Conservation (phyloP, 1,284 basidiomycete genomes). For the Pholiota adiposa region DNA sequence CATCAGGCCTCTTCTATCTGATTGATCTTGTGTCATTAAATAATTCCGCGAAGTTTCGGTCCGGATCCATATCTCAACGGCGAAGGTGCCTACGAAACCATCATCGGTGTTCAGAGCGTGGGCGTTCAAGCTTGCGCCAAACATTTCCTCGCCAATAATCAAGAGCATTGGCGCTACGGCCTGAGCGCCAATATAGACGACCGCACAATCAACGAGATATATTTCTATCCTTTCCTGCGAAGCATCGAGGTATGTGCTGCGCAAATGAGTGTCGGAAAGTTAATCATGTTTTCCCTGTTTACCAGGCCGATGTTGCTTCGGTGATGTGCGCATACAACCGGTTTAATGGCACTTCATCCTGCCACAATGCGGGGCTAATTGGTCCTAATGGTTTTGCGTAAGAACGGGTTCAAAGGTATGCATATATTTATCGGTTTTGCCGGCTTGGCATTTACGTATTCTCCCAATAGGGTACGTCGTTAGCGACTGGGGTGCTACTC, state of each 20-base stretch:
- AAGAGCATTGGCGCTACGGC: conserved; percentile 52
- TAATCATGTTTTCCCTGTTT: background rate
- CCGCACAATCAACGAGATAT: conserved; percentile 64
- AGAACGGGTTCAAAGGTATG: conserved; percentile 46
- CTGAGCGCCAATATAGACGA: conserved; percentile 63
- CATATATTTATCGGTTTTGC: background rate
- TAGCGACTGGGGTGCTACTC: conserved; percentile 55
- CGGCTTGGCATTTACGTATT: conserved; percentile 39
- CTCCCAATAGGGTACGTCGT: conserved; percentile 41
- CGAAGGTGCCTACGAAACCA: conserved; percentile 64
- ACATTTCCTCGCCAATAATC: conserved; percentile 63
- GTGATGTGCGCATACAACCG: conserved; percentile 79
- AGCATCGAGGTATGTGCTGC: conserved; percentile 41
- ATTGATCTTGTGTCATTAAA: background rate
- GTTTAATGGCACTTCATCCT: conserved; percentile 46
- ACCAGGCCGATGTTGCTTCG: conserved; percentile 63
- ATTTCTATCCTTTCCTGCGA: conserved; percentile 59
- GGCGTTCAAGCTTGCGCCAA: conserved; percentile 73
- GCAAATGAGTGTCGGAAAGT: conserved; percentile 42
- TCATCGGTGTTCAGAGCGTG: conserved; percentile 63
- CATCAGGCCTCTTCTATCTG: conserved; percentile 4
- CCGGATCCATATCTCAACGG: conserved; percentile 70
- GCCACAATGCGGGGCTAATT: conserved; percentile 42
- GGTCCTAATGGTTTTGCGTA: conserved; percentile 40
- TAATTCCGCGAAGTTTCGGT: conserved; percentile 47